phyloP scores from a whole-genome alignment of 2,329 filamentous ascomycete genomes.

The Apiospora arundinis region DNA sequence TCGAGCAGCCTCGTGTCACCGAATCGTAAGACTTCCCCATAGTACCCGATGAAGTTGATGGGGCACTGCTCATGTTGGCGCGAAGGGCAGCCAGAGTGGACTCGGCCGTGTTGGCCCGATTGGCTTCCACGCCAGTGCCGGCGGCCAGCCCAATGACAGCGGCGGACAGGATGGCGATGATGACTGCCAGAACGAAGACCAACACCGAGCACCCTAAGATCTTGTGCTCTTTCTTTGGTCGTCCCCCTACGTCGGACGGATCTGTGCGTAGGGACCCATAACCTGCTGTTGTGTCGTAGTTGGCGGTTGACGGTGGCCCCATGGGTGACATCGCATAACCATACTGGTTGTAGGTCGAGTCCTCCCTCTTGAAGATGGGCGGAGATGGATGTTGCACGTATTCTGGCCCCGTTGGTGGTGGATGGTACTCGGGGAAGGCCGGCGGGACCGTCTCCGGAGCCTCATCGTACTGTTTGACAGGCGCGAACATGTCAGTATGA shows the following conservation, averaged over 20 bases:
- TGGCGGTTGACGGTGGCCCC: conserved; percentile 26
- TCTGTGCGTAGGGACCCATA: conserved; percentile 27
- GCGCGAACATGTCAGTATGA: not conserved
- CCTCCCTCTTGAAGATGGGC: conserved; percentile 28
- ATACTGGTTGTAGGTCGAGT: conserved; percentile 25
- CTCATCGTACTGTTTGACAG: conserved; percentile 35
- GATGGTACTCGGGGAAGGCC: conserved; percentile 38
- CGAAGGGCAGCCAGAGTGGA: conserved; percentile 36
- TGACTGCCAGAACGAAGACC: conserved; percentile 48
- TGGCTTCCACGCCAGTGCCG: conserved; percentile 49
- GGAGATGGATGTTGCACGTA: conserved; percentile 25
- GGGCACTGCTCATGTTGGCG: not conserved
- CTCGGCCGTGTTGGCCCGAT: conserved; percentile 46
- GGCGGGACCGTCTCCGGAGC: conserved; percentile 39
- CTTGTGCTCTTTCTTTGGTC: conserved; percentile 26
- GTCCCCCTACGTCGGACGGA: conserved; percentile 24
- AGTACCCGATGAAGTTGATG: conserved; percentile 32
- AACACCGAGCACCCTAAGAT: conserved; percentile 46
- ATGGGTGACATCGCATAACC: conserved; percentile 27
- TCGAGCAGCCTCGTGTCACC: conserved; percentile 39
- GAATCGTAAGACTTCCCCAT: conserved; percentile 38
- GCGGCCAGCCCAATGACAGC: conserved; percentile 53
- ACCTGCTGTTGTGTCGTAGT: conserved; percentile 31
- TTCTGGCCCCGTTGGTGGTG: conserved; percentile 36
- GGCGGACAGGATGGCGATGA: conserved; percentile 47